Evolutionary conservation across 148 eudicot species (phyloP), one percentile per base, ranked within the genome.

Genomic region (Rhododendron vialii): DNA sequence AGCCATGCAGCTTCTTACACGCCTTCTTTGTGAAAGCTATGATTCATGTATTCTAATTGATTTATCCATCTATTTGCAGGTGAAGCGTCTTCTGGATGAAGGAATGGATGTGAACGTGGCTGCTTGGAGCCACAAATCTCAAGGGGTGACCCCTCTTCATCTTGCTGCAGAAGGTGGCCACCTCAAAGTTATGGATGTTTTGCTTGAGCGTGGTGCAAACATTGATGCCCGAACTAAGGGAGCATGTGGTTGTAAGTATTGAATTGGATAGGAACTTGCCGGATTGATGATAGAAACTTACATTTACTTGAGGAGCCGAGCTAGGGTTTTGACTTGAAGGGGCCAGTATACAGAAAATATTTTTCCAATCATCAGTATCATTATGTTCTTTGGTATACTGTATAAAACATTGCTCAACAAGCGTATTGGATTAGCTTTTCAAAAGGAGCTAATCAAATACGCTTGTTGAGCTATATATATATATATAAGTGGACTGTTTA

Each of bases 121-220:
- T 87, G 98, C 98, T 5, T 90, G 93, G 94, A 96, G 99, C 45
- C 93, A 95, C 83, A 97, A 94, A 88, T 90, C 95, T 53, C 96
- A 93, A 35, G 98, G 99, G 71, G 90, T 97, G 36, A 97, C 99
- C 28, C 99, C 99, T 83, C 98, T 97, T 84, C 99, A 97, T 90
- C 99, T 97, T 87, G 99, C 99, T 88, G 98, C 99, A 75, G 91
- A 95, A 89, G 98, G 98, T 45, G 98, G 98, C 73, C 96, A 97
- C 85, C 85, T 94, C 22, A 93, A 90, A 89, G 94, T 95, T 65
- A 97, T 97, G 99, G 98, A 97, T 88, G 90, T 93, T 81, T 89
- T 97, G 84, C 98, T 97, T 43, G 99, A 94, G 77, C 92, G 93
- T 55, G 99, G 99, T 84, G 98, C 99, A 65, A 89, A 95, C 87